A percentile compares a stretch with the other conserved stretches of the same genome.
These are phyloP conservation scores for Bipolaris gigantea DNA, from an alignment of 2,329 filamentous ascomycete species.

Conservation along the genomic window DNA sequence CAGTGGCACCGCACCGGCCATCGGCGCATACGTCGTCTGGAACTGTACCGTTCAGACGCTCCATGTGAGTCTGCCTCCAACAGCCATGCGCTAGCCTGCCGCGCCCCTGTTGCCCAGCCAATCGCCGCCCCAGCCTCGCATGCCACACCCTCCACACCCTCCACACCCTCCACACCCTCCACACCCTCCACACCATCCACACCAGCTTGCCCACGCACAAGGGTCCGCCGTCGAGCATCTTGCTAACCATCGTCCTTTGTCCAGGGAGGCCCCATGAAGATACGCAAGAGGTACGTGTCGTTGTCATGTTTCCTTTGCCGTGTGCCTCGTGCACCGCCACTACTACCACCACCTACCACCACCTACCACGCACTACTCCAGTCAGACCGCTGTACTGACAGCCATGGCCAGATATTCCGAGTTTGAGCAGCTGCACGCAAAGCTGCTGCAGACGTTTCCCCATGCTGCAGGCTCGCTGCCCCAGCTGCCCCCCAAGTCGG, in stretches of 20 bases:
- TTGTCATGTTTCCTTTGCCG: neutral
- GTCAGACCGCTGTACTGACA: slow-evolving; percentile 17
- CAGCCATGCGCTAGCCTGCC: slow-evolving; percentile 15
- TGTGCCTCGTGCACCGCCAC: neutral
- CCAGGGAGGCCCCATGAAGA: slow-evolving; percentile 59
- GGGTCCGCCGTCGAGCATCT: slow-evolving; percentile 2
- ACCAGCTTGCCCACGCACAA: slow-evolving; percentile 11
- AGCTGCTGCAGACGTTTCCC: slow-evolving; percentile 79
- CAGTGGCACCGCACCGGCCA: slow-evolving; percentile 57
- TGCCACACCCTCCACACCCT: neutral
- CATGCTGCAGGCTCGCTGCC: slow-evolving; percentile 83
- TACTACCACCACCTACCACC: neutral
- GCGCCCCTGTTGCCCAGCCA: slow-evolving; percentile 18
- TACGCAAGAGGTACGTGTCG: slow-evolving; percentile 58
- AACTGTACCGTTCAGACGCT: slow-evolving; percentile 86
- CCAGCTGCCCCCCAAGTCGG: slow-evolving; percentile 85
- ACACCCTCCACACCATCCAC: slow-evolving; percentile 2
- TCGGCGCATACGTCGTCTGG: slow-evolving; percentile 95
- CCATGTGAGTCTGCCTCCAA: slow-evolving; percentile 59
- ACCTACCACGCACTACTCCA: neutral
- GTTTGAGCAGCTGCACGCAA: slow-evolving; percentile 78
- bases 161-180: too few species aligned
- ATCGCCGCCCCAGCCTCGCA: slow-evolving; percentile 10
- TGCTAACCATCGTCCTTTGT: slow-evolving; percentile 11
- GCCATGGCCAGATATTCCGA: slow-evolving; percentile 74